Percentiles rank a stretch among this genome's conserved stretches.
Evolutionary conservation across 164 flowering plant genomes (phyloP).

Genomic region (Vitis riparia): DNA sequence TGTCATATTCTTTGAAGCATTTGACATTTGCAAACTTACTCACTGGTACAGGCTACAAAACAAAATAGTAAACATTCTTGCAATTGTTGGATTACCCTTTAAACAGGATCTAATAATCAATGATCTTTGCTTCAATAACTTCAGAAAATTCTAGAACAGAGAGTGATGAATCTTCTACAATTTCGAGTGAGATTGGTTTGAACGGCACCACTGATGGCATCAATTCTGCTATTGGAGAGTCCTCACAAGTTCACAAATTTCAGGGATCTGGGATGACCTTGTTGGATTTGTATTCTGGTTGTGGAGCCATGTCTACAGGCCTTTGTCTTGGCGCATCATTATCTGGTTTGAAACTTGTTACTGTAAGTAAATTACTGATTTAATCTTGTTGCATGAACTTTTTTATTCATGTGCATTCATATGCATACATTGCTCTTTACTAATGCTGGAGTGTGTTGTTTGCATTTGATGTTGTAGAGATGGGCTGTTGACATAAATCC

Average conservation of each 20-base stretch:
- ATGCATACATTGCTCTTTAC: neutral
- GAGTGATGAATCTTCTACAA: conserved; percentile 37
- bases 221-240: conserved; percentile 12
- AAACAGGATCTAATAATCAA: too few species aligned
- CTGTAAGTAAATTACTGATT: conserved; percentile 45
- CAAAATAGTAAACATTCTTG: neutral
- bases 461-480: conserved; percentile 35
- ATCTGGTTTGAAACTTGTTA: conserved; percentile 54
- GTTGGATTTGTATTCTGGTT: conserved; percentile 79
- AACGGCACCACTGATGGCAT: conserved; percentile 9
- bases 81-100: conserved; percentile 45
- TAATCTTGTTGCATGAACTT: too few species aligned
- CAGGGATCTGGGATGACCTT: conserved; percentile 30
- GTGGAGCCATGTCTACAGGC: conserved; percentile 97
- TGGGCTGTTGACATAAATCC: conserved; percentile 89
- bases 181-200: conserved; percentile 28
- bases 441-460: neutral
- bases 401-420: neutral
- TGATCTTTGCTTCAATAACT: conserved; percentile 20
- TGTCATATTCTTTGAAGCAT: conserved; percentile 10
- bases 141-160: conserved; percentile 21
- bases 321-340: conserved; percentile 67
- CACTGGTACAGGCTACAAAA: too few species aligned
- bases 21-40: too few species aligned
- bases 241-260: neutral